Percentiles rank a stretch among this genome's conserved stretches.
Conservation (phyloP, 805 yeast genomes). For the Saccharomycopsis sp. region DNA sequence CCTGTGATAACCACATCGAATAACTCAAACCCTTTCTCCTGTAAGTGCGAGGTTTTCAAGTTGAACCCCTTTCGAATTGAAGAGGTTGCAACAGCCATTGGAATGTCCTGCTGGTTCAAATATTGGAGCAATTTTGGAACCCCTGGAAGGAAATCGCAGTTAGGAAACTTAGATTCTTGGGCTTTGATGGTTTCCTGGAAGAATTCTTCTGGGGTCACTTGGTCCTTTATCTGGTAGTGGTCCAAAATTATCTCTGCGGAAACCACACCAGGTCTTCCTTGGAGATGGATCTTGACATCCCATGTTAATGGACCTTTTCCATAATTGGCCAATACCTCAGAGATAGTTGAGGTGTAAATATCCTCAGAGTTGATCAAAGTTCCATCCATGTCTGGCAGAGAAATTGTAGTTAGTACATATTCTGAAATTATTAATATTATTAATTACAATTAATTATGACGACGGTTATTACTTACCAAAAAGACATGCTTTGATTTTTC, state of each 20-base stretch:
- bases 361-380: slow-evolving; percentile 88
- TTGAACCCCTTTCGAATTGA: slow-evolving; percentile 55
- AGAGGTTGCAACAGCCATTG: slow-evolving; percentile 89
- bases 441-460: slow-evolving; percentile 23
- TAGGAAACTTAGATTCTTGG: slow-evolving; percentile 55
- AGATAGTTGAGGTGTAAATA: slow-evolving; percentile 73
- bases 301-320: slow-evolving; percentile 81
- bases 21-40: slow-evolving; percentile 47
- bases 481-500: slow-evolving; percentile 54
- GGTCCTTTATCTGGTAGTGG: slow-evolving; percentile 56
- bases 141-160: slow-evolving; percentile 71
- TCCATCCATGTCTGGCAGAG: slow-evolving; percentile 83
- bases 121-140: slow-evolving; percentile 61
- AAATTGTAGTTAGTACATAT: not conserved
- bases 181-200: slow-evolving; percentile 42
- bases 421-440: slow-evolving; percentile 26
- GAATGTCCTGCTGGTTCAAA: slow-evolving; percentile 48
- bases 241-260: slow-evolving; percentile 62
- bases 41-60: slow-evolving; percentile 68
- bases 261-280: slow-evolving; percentile 84
- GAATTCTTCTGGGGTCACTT: slow-evolving; percentile 55
- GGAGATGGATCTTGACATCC: slow-evolving; percentile 82
- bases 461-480: slow-evolving; percentile 44
- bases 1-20: slow-evolving; percentile 75
- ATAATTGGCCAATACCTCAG: slow-evolving; percentile 56